Conservation (phyloP, 164 flowering plant species). For the Tetracentron sinense region DNA sequence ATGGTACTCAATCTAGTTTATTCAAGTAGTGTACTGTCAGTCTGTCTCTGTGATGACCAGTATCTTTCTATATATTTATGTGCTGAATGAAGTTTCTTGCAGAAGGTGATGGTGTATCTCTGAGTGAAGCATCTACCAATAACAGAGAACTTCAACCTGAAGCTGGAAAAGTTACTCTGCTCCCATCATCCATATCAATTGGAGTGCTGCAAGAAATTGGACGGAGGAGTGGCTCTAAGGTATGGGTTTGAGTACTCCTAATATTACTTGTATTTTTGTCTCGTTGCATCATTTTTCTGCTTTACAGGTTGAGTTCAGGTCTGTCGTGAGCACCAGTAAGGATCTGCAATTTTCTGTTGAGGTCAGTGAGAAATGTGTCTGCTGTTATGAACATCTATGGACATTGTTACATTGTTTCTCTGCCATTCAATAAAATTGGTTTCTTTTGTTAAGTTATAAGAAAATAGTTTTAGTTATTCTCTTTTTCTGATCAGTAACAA, state of each 20-base stretch:
- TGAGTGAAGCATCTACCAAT: slow-evolving; percentile 28
- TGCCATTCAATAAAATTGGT: no score
- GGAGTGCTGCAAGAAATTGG: slow-evolving; percentile 91
- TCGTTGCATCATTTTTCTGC: slow-evolving; percentile 3
- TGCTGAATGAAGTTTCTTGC: slow-evolving; percentile 23
- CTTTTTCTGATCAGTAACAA: no score
- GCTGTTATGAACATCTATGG: background rate
- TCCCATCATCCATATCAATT: slow-evolving; percentile 49
- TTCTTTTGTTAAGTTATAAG: no score
- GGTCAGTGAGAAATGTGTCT: slow-evolving; percentile 40
- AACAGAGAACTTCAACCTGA: slow-evolving; percentile 45
- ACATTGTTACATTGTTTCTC: background rate
- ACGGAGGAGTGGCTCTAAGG: slow-evolving; percentile 76
- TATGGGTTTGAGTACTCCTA: slow-evolving; percentile 16
- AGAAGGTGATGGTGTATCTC: slow-evolving; percentile 33
- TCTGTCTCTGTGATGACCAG: no score
- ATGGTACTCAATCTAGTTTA: no score
- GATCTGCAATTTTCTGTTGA: slow-evolving; percentile 85
- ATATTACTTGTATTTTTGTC: background rate
- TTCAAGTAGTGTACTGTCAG: background rate
- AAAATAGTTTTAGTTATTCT: no score
- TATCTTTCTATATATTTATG: background rate
- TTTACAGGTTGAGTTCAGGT: slow-evolving; percentile 79
- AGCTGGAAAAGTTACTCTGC: slow-evolving; percentile 35
- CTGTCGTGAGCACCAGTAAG: slow-evolving; percentile 64